Base-by-base conservation (phyloP, 169 alveolate species). In the Amoebophrya sp. region DNA sequence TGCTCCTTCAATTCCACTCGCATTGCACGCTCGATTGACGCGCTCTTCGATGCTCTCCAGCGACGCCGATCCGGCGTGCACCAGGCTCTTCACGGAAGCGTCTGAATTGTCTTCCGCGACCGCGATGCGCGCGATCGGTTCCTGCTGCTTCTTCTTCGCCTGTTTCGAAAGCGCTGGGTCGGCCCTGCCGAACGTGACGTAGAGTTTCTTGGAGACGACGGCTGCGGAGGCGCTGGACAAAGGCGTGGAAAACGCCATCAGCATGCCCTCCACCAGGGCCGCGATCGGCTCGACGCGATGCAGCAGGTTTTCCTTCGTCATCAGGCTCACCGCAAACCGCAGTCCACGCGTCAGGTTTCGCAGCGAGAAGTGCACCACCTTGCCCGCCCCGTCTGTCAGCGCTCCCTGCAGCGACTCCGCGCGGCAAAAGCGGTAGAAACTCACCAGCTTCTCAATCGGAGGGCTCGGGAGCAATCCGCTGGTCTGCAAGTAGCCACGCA, bases 271-370 rank as follows among this genome's bases (percentile, higher is more conserved):
- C 29, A 88, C 89, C 90, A 93, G 42, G 31, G 94, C 95, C 88
- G 69, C 88, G 1, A 58, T 89, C 2, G 42, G 45, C 89, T 40
- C 43, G 5, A 78, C 90, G 40, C 69, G 88, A 69, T 48, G n/a
- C 23, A 93, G 91, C 50, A 50, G 87, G 23, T 38, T 29, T 31
- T 42, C 90, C 23, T 93, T 69, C 42, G 89, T 92, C 69, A 92
- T 88, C 69, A 94, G 89, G 16, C 94, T 89, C 41, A 92, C 93
- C n/a, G 96, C 95, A 89, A 94, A 96, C 67, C 93, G 91, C 70
- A 97, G 90, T 31, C 98, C 96, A 41, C 98, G 93, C 7, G 96
- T 91, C 69, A 97, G 91, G 40, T 96, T 96, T 88, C 98, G 93
- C 90, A 97, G 90, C 20, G 98, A 97, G 88, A 95, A 94, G 48